Evolutionary conservation across 2,329 filamentous ascomycete species (phyloP), one percentile per base, ranked within the genome.

Genomic region (Penicillium sclerotiorum): DNA sequence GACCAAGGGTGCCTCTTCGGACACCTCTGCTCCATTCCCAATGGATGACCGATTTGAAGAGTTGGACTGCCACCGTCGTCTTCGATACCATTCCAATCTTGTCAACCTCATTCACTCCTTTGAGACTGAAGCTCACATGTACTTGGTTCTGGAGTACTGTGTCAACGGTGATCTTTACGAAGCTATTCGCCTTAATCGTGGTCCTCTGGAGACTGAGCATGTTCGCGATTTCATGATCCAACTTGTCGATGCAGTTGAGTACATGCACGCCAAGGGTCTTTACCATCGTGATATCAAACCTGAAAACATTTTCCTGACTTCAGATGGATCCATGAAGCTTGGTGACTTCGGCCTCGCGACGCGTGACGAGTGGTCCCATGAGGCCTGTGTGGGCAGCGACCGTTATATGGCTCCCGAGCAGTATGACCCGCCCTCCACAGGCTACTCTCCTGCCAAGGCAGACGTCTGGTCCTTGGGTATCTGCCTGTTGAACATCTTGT

Each of bases 331-430:
- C 32, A 89, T 97, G 88, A 99, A 99, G 77, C 85, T 99, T 28
- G 94, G 94, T 65, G 94, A 99, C 73, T 96, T 97, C 69, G 94
- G 94, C 47, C 80, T 99, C 56, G 92, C 92, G 44, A 96, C 93
- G 9, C 89, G 85, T 6, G 90, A 95, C 54, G 80, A 85, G 61
- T 96, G 90, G 91, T 95, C 90, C 20, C 88, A 88, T 63, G 94
- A 99, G 77, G 87, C 88, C 56, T 94, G 89, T 55, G 94, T 99
- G 39, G 94, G 94, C 59, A 97, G 94, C 69, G 94, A 99, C 69
- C 90, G 94, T 48, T 99, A 99, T 77, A 99, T 99, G 94, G 92
- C 94, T 48, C 94, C 94, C 5, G 94, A 99, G 74, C 94, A 99
- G 73, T 97, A 94, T 65, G 93, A 97, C 70, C 91, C 92, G 45